Evolutionary conservation across 2,329 filamentous ascomycete genomes (phyloP).

Genomic region (Microdochium bolleyi): DNA sequence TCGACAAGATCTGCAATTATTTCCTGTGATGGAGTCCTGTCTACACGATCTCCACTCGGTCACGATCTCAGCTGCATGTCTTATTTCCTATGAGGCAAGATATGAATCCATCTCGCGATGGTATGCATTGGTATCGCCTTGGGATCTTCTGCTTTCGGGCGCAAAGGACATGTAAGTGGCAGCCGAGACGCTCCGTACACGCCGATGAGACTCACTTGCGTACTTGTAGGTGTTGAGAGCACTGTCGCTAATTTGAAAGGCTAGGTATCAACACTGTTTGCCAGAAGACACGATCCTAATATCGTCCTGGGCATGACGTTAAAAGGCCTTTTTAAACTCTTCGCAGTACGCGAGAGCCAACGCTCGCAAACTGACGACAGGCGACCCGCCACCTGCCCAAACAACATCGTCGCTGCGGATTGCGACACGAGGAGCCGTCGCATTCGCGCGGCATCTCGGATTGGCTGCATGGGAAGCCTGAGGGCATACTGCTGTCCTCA

Average conservation of each 20-base stretch:
- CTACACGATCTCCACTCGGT: background rate
- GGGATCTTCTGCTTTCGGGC: background rate
- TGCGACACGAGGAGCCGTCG: no score
- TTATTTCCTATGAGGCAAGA: background rate
- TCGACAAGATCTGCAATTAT: background rate
- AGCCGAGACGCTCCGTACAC: background rate
- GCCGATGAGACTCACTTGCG: slow-evolving; percentile 4
- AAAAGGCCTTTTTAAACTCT: slow-evolving; percentile 16
- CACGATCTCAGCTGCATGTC: background rate
- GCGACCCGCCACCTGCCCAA: background rate
- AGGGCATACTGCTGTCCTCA: no score
- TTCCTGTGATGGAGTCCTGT: background rate
- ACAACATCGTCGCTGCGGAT: background rate
- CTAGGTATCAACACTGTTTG: background rate
- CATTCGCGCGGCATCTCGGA: no score
- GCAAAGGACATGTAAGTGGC: background rate
- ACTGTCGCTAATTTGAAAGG: slow-evolving; percentile 5
- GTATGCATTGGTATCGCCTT: background rate
- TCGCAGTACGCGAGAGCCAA: background rate
- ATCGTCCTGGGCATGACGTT: slow-evolving; percentile 23
- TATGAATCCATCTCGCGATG: background rate
- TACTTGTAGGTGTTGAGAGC: slow-evolving; percentile 8
- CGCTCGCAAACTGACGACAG: background rate
- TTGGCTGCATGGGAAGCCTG: no score
- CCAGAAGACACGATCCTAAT: slow-evolving; percentile 1